Conservation (phyloP, 768 basidiomycete species). For the Calocybe cyanea region DNA sequence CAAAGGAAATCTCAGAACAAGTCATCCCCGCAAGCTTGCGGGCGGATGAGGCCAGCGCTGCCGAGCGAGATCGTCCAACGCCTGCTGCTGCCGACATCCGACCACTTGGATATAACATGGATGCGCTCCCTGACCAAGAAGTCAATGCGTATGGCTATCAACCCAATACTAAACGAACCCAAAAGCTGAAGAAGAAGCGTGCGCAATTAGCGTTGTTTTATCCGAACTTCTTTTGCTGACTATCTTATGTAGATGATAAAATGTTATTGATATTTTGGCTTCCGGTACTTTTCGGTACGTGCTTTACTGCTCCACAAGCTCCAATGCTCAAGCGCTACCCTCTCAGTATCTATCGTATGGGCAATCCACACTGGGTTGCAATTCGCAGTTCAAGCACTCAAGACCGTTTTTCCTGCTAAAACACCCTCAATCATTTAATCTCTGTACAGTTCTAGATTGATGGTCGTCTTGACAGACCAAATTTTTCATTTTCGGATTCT, state of each 20-base stretch:
- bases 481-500: too few species aligned
- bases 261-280: slow-evolving; percentile 88
- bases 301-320: slow-evolving; percentile 1
- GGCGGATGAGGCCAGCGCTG: slow-evolving; percentile 6
- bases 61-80: slow-evolving; percentile 17
- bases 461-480: too few species aligned
- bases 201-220: slow-evolving; percentile 22
- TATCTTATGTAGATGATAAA: slow-evolving; percentile 57
- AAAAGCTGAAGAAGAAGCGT: slow-evolving; percentile 67
- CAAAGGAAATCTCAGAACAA: slow-evolving; percentile 1
- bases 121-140: slow-evolving; percentile 58
- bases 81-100: slow-evolving; percentile 29
- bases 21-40: slow-evolving; percentile 10
- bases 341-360: slow-evolving; percentile 59
- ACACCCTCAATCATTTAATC: slow-evolving; percentile 32
- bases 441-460: slow-evolving; percentile 17
- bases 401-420: slow-evolving; percentile 44
- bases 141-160: slow-evolving; percentile 66
- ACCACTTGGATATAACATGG: slow-evolving; percentile 43
- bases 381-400: slow-evolving; percentile 47
- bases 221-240: slow-evolving; percentile 10
- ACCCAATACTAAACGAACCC: slow-evolving; percentile 42
- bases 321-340: slow-evolving; percentile 6
- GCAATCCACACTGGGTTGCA: slow-evolving; percentile 52
- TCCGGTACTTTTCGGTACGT: slow-evolving; percentile 76